These are phyloP conservation scores for Neoarthrinium moseri DNA, from an alignment of 2,329 filamentous ascomycete species.

Conservation along the genomic window DNA sequence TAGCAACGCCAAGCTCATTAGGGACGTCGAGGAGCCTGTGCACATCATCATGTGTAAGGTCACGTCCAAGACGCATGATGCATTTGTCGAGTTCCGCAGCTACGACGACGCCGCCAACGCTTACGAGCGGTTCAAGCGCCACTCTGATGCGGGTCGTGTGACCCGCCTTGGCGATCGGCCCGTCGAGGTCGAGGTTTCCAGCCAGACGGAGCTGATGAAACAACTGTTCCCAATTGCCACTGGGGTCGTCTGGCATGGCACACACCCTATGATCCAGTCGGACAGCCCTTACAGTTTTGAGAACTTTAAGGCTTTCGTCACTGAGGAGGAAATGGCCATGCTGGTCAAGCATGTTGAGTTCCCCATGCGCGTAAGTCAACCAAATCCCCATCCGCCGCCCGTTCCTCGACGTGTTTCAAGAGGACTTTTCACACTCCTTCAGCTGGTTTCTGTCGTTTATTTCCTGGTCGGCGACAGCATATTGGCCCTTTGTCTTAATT, in stretches of 20 bases:
- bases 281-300: conserved; percentile 41
- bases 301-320: conserved; percentile 60
- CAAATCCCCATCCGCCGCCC: not conserved
- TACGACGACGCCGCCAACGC: conserved; percentile 52
- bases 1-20: conserved; percentile 37
- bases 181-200: conserved; percentile 56
- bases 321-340: conserved; percentile 62
- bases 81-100: conserved; percentile 41
- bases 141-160: conserved; percentile 27
- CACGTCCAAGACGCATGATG: conserved; percentile 45
- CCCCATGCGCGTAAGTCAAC: conserved; percentile 55
- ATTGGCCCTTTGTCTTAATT: no score
- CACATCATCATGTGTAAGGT: conserved; percentile 49
- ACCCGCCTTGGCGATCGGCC: conserved; percentile 56
- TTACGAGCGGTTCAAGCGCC: conserved; percentile 44
- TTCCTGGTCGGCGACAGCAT: no score
- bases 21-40: conserved; percentile 38
- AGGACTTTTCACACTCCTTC: not conserved
- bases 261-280: conserved; percentile 37
- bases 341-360: conserved; percentile 62
- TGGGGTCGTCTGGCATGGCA: conserved; percentile 55
- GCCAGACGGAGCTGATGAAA: conserved; percentile 56
- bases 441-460: not conserved
- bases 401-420: not conserved
- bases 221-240: conserved; percentile 60